Evolutionary conservation across 495 filamentous ascomycete genomes (phyloP).

Genomic region (Chaetomidium leptoderma): DNA sequence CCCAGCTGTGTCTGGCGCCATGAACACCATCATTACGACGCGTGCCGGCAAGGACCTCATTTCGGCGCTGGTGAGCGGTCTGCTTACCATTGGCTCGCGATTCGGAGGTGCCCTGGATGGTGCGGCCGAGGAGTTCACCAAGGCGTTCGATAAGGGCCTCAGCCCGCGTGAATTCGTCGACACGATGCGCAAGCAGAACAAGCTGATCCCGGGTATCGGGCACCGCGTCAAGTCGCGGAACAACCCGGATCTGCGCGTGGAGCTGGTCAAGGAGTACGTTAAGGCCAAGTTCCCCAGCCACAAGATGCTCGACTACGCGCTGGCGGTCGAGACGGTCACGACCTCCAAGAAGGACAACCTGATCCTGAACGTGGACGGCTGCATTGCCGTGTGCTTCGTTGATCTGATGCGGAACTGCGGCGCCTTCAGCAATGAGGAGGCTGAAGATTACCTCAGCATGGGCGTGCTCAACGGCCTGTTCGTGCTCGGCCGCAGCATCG

Average conservation of each 20-base stretch:
- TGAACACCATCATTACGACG: slow-evolving; percentile 99
- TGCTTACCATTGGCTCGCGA: slow-evolving; percentile 94
- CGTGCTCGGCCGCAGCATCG: slow-evolving; percentile 91
- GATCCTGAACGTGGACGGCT: slow-evolving; percentile 98
- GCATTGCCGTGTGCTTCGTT: slow-evolving; percentile 97
- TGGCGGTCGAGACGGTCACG: slow-evolving; percentile 95
- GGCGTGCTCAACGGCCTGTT: slow-evolving; percentile 99
- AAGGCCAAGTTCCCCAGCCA: slow-evolving; percentile 92
- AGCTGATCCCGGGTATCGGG: slow-evolving; percentile 98
- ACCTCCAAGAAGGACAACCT: slow-evolving; percentile 99
- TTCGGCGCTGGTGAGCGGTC: slow-evolving; percentile 88
- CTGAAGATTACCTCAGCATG: slow-evolving; percentile 82
- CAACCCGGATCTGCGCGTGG: slow-evolving; percentile 98
- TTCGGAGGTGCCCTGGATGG: slow-evolving; percentile 98
- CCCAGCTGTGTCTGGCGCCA: slow-evolving; percentile 96
- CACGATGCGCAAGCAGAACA: slow-evolving; percentile 98
- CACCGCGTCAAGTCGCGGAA: slow-evolving; percentile 99
- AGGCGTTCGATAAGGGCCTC: slow-evolving; percentile 95
- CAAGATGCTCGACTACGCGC: slow-evolving; percentile 97
- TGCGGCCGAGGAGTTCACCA: slow-evolving; percentile 96
- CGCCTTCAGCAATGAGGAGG: slow-evolving; percentile 81
- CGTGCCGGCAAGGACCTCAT: slow-evolving; percentile 98
- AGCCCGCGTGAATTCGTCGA: slow-evolving; percentile 99
- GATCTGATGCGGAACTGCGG: slow-evolving; percentile 96
- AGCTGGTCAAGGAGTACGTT: slow-evolving; percentile 98